Percentiles rank a stretch among this genome's conserved stretches.
These are phyloP conservation scores for Pistacia atlantica DNA, from an alignment of 345 rosid genomes.

Conservation along the genomic window DNA sequence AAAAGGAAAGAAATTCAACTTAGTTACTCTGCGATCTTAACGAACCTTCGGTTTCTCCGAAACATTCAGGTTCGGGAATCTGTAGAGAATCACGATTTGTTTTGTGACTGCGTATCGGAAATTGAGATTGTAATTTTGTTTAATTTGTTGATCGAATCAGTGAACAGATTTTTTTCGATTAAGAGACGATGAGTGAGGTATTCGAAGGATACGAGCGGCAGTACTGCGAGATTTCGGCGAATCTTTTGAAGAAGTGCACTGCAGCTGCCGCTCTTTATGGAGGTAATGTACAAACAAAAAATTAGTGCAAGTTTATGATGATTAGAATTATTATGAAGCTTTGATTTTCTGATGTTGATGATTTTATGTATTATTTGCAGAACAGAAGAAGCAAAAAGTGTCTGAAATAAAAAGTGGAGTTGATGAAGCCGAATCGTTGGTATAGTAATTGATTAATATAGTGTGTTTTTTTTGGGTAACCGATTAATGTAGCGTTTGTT, in stretches of 20 bases:
- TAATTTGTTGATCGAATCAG: neutral
- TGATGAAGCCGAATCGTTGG: constrained; percentile 84
- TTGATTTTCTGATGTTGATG: neutral
- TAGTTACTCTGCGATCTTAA: neutral
- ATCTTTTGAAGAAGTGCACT: constrained; percentile 58
- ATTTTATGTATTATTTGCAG: constrained; percentile 40
- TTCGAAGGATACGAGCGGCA: constrained; percentile 62
- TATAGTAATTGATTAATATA: constrained; percentile 21
- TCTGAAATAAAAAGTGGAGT: constrained; percentile 65
- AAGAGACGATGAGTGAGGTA: constrained; percentile 58
- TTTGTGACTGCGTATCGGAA: neutral
- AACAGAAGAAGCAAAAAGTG: constrained; percentile 80
- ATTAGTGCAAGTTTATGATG: neutral
- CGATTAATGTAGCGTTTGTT: too few species aligned
- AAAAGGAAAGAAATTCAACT: neutral
- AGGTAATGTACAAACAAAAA: constrained; percentile 31
- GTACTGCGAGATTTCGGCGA: constrained; percentile 67
- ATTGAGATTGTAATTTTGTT: neutral
- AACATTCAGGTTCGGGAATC: neutral
- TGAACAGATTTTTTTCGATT: neutral
- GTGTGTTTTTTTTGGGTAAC: too few species aligned
- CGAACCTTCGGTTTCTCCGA: neutral
- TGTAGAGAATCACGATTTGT: neutral
- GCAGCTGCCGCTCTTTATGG: constrained; percentile 48
- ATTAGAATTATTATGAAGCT: neutral